Base-by-base conservation (phyloP, 2,329 filamentous ascomycete genomes). In the Fusarium chlamydosporum region DNA sequence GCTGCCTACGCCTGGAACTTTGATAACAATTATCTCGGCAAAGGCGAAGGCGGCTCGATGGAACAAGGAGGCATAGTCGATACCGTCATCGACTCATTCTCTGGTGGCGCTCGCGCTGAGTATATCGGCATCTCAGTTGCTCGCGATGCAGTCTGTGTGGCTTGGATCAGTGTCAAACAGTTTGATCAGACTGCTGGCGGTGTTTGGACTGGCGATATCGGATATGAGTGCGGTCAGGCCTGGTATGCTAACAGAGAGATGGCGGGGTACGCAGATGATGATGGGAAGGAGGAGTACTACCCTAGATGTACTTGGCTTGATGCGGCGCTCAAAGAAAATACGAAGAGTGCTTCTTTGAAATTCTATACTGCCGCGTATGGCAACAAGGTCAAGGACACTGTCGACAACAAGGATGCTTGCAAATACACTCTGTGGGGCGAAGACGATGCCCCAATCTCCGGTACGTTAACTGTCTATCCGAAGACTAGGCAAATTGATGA, bases 401-500 rank as follows among this genome's bases (percentile, higher is more conserved):
- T 48, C 2, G 18, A 35, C 0, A 48, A 35, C 4, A 48, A 48
- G 15, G 46, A 3, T 18, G 20, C 15, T 2, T 48, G 20, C 11
- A 23, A 18, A 4, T 26, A 48, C 7, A 35, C 46, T 13, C 7
- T 48, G 4, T 48, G 31, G 31, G 33, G 33, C 0, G 16, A 35
- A 11, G 31, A 50, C 1, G 16, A 50, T 18, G 33, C 46, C 2
- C 33, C 33, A 0, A 50, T 50, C 15, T 27, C 16, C 0, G 16
- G 46, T 37, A 27, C 0, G 11, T 15, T 10, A 2, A n/a, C 2
- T 0, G 7, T 3, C 23, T 1, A 3, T 16, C 1, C 0, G 2
- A n/a, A 8, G 13, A 3, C 1, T 26, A 4, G 3, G 3, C 4
- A 1, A 4, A 10, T 2, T 13, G 11, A 3, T 50, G 0, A 37